phyloP scores from a whole-genome alignment of 257 asterid genomes.

The Gentiana dahurica region DNA sequence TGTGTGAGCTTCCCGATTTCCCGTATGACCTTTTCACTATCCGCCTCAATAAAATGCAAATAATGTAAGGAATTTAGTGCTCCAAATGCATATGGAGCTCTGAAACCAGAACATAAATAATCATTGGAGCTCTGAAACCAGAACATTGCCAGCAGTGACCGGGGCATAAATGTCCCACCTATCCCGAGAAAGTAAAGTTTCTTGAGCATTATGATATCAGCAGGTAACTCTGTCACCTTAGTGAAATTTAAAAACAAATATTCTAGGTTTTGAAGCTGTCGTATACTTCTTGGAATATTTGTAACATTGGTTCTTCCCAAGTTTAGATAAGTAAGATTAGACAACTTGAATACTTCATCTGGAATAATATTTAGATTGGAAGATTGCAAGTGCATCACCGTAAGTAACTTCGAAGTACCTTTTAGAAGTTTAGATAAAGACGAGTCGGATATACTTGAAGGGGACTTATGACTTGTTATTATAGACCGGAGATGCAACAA shows the following conservation, averaged over 20 bases:
- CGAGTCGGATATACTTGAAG: not conserved
- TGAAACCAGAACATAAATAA: not conserved
- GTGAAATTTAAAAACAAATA: constrained; percentile 3
- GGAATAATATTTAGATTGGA: not conserved
- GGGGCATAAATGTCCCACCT: too few relatives aligned
- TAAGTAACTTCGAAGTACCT: constrained; percentile 1
- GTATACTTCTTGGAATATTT: constrained; percentile 3
- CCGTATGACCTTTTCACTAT: not conserved
- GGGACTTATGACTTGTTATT: not conserved
- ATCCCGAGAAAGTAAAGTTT: not conserved
- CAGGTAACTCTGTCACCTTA: constrained; percentile 6
- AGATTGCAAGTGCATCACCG: not conserved
- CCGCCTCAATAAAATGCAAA: not conserved
- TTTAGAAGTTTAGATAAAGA: not conserved
- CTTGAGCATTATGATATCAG: not conserved
- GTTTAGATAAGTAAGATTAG: constrained; percentile 3
- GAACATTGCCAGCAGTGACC: not conserved
- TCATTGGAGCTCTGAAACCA: not conserved
- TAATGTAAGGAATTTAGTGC: not conserved
- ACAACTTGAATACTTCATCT: constrained; percentile 1
- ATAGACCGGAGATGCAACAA: not conserved
- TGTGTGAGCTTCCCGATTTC: constrained; percentile 13
- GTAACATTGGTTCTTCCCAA: not conserved
- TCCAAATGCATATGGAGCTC: not conserved
- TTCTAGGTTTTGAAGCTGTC: constrained; percentile 10